Evolutionary conservation across 768 basidiomycete genomes (phyloP), one percentile per base, ranked within the genome.

Genomic region (Mycena indigotica): DNA sequence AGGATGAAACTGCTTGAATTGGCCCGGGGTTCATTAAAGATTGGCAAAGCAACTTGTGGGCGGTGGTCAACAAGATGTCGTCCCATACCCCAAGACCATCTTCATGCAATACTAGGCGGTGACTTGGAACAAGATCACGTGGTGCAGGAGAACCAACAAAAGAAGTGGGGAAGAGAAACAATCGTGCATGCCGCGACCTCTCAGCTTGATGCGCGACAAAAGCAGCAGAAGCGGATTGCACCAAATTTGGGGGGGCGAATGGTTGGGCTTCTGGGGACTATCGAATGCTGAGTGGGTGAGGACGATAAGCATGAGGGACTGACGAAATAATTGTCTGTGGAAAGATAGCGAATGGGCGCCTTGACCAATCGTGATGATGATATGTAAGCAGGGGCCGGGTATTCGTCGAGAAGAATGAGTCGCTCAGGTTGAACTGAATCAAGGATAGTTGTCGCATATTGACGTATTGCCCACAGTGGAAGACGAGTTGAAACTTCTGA

Each of bases 231-330:
- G 82, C 78, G 4, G 79, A 77, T 58, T 79, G 80, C 44, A 85
- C 65, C 29, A 87, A 73, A 60, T 87, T 87, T 16, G 86, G 86
- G 3, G 85, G 80, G 2, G 75, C 65, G 52, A 85, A 85, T 1
- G 66, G 67, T 50, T 76, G 62, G 0, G 75, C 70, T 19, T 69
- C 63, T 3, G 67, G 58, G 55, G 69, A 67, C 80, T 83, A 28
- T 10, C 39, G 24, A 29, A 48, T 23, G 24, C n/a, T 28, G 30
- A 32, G 28, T 38, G 19, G 17, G 50, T 65, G 62, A 67, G 52
- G 50, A 28, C 58, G 51, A 25, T 52, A 29, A 17, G 44, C 54
- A 46, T 19, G 44, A 35, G 55, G 28, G n/a, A 35, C 40, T 10
- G 29, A 52, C 21, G 58, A 23, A 38, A 46, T 41, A 35, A 16